phyloP scores from a whole-genome alignment of 2,329 filamentous ascomycete species.

The Phialemoniopsis sp. region DNA sequence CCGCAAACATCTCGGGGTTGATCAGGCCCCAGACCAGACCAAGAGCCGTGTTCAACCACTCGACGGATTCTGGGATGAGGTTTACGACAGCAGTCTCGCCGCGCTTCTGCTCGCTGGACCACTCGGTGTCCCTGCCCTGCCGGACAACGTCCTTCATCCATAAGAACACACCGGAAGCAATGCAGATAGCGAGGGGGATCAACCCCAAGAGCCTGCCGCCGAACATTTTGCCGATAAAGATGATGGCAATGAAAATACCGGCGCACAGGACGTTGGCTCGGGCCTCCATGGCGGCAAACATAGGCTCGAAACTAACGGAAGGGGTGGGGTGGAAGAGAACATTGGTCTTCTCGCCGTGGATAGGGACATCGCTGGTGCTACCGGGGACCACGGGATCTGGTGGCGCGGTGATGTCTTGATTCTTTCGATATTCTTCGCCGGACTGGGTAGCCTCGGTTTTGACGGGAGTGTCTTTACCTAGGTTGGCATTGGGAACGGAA shows the following conservation, averaged over 20 bases:
- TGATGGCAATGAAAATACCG: constrained; percentile 67
- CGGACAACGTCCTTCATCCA: constrained; percentile 87
- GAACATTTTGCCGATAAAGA: constrained; percentile 75
- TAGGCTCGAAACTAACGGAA: constrained; percentile 83
- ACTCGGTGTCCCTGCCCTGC: constrained; percentile 79
- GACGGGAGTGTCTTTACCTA: constrained; percentile 69
- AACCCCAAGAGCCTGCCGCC: constrained; percentile 75
- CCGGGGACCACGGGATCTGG: constrained; percentile 81
- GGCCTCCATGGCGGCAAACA: constrained; percentile 72
- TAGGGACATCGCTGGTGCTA: constrained; percentile 88
- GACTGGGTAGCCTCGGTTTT: constrained; percentile 69
- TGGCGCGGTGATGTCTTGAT: constrained; percentile 86
- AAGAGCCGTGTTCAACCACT: constrained; percentile 92
- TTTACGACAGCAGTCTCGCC: constrained; percentile 85
- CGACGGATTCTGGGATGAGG: constrained; percentile 85
- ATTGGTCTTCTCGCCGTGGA: constrained; percentile 94
- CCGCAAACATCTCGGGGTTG: constrained; percentile 93
- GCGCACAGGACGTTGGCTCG: constrained; percentile 67
- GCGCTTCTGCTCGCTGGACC: constrained; percentile 80
- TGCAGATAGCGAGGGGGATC: constrained; percentile 66
- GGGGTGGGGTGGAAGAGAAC: constrained; percentile 94
- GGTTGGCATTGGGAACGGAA: constrained; percentile 84
- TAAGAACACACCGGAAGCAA: constrained; percentile 76
- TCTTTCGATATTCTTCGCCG: constrained; percentile 74
- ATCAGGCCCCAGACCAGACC: constrained; percentile 84